These are phyloP conservation scores for Panus rudis DNA, from an alignment of 768 basidiomycete genomes.

Conservation along the genomic window DNA sequence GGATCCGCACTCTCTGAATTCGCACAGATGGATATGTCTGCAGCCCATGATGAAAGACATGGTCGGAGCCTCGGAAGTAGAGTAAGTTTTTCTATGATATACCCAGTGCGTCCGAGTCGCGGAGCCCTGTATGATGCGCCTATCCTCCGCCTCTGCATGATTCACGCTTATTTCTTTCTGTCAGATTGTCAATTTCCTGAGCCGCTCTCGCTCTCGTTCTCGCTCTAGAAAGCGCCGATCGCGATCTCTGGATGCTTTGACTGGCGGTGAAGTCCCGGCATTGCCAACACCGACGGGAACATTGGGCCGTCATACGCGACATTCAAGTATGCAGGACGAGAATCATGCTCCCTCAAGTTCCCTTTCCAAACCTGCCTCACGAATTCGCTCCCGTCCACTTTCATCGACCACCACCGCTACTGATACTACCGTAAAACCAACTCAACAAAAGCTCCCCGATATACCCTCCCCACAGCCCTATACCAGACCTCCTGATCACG, in stretches of 20 bases:
- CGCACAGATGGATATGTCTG: constrained; percentile 16
- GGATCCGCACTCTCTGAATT: constrained; percentile 12
- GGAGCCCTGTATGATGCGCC: constrained; percentile 8
- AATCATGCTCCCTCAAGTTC: constrained; percentile 10
- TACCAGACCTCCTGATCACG: constrained; percentile 4
- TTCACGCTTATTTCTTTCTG: constrained; percentile 11
- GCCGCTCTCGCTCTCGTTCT: constrained; percentile 50
- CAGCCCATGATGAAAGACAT: constrained; percentile 16
- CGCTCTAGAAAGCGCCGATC: constrained; percentile 28
- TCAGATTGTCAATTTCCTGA: constrained; percentile 56
- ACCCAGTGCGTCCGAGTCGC: constrained; percentile 2
- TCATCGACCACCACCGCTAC: constrained; percentile 61
- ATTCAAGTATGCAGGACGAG: constrained; percentile 16
- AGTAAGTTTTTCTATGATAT: constrained; percentile 12
- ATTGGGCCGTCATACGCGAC: constrained; percentile 18
- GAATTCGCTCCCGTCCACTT: constrained; percentile 50
- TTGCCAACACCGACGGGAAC: constrained; percentile 18
- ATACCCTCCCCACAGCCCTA: neutral
- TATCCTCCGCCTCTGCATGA: constrained; percentile 7
- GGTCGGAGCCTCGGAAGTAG: constrained; percentile 21
- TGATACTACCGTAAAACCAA: constrained; percentile 50
- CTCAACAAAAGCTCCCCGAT: constrained; percentile 12
- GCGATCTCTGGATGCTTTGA: constrained; percentile 18
- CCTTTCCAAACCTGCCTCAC: constrained; percentile 37
- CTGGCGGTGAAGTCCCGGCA: constrained; percentile 6